Evolutionary conservation across 1,284 basidiomycete species (phyloP).

Genomic region (Ceratobasidium sp.): DNA sequence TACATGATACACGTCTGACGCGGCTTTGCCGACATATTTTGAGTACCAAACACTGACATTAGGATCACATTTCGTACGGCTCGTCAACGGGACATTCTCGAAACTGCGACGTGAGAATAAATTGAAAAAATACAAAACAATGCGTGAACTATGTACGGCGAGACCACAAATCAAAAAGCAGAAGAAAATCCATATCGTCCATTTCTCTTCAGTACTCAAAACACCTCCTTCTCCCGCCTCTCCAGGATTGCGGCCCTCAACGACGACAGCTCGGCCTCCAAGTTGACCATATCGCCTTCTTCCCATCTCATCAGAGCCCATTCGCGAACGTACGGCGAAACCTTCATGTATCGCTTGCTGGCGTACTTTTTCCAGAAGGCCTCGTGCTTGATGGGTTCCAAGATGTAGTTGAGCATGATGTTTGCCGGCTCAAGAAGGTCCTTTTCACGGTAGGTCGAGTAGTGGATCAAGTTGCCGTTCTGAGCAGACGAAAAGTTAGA

Average conservation of each 20-base stretch:
- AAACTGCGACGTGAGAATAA: conserved; percentile 22
- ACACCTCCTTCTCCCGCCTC: conserved; percentile 36
- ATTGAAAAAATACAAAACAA: conserved; percentile 38
- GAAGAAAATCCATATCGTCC: conserved; percentile 6
- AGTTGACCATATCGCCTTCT: conserved; percentile 28
- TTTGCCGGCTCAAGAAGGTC: conserved; percentile 87
- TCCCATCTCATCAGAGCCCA: conserved; percentile 42
- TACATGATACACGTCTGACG: too few relatives aligned
- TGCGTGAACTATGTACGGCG: conserved; percentile 32
- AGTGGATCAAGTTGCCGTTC: conserved; percentile 90
- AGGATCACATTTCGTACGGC: neutral
- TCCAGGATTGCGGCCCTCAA: conserved; percentile 23
- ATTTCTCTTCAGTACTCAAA: conserved; percentile 1
- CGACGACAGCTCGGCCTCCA: conserved; percentile 36
- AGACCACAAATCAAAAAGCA: conserved; percentile 6
- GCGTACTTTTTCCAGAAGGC: conserved; percentile 86
- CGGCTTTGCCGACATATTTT: neutral
- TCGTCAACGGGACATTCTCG: neutral
- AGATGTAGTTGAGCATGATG: conserved; percentile 91
- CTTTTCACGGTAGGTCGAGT: conserved; percentile 87
- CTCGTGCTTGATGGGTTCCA: conserved; percentile 76
- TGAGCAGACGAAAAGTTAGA: conserved; percentile 49
- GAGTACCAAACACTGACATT: neutral
- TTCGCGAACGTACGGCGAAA: conserved; percentile 49
- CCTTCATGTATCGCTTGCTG: conserved; percentile 85